Evolutionary conservation across 305 asterid species (phyloP).

Genomic region (Fraxinus angustifolia): DNA sequence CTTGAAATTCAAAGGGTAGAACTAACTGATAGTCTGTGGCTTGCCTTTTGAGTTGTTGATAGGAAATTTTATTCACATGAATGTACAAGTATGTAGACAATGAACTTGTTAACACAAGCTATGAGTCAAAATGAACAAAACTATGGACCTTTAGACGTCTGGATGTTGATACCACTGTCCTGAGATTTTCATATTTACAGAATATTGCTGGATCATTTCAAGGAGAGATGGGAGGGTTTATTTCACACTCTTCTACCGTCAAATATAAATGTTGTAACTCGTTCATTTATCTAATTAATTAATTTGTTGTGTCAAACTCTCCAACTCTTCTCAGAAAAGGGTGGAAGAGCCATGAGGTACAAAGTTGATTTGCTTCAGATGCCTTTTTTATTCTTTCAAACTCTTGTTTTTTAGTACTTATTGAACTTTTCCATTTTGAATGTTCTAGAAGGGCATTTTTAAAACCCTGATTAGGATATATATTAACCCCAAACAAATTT

Average conservation of each 20-base stretch:
- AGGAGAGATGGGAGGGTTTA: not conserved
- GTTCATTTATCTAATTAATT: not conserved
- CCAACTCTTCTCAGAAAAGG: not conserved
- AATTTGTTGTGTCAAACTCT: not conserved
- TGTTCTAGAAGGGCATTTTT: not conserved
- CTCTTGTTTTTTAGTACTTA: not conserved
- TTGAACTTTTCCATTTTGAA: not conserved
- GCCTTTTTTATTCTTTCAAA: not conserved
- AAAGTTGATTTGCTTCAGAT: not conserved
- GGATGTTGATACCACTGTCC: not conserved
- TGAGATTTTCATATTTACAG: not conserved
- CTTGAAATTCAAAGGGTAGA: not conserved
- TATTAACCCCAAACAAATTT: conserved; percentile 22
- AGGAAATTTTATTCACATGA: not conserved
- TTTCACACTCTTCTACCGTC: not conserved
- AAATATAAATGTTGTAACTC: not conserved
- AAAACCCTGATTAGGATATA: conserved; percentile 7
- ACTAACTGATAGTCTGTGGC: not conserved
- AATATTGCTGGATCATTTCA: not conserved
- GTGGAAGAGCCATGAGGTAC: not conserved
- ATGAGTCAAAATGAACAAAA: not conserved
- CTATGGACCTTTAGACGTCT: not conserved
- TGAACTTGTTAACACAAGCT: not conserved
- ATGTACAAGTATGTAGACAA: not conserved
- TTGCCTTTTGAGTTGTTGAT: not conserved